Conservation (phyloP, 768 basidiomycete species). For the Cubamyces sp. region DNA sequence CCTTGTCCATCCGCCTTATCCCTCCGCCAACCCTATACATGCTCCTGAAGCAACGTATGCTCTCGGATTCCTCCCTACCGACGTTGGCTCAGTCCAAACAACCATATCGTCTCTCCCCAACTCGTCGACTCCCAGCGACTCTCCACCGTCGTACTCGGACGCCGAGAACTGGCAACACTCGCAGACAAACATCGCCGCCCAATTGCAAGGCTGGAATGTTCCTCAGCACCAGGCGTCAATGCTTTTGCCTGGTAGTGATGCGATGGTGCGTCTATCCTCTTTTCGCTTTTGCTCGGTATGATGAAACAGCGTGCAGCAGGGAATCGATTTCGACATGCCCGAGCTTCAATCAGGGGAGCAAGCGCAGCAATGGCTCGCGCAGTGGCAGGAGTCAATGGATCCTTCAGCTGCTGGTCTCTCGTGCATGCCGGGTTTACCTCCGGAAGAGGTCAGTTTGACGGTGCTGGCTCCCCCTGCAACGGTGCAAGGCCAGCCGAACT, state of each 20-base stretch:
- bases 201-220: no score
- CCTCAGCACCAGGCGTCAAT: no score
- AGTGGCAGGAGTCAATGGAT: not conserved
- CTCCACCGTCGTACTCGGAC: slow-evolving; percentile 15
- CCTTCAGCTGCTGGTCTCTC: not conserved
- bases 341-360: no score
- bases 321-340: no score
- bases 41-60: not conserved
- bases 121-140: slow-evolving; percentile 10
- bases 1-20: not conserved
- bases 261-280: no score
- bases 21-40: not conserved
- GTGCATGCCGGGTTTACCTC: slow-evolving; percentile 1
- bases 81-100: not conserved
- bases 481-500: not conserved
- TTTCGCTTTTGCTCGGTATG: no score
- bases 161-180: not conserved
- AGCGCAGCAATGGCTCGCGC: not conserved
- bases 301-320: no score
- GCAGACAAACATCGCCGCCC: not conserved
- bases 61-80: not conserved
- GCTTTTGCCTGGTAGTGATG: no score
- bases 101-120: not conserved
- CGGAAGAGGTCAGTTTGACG: slow-evolving; percentile 7
- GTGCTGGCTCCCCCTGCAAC: not conserved